Evolutionary conservation across 371 early-diverging fungal species (phyloP), one percentile per base, ranked within the genome.

Genomic region (Vairimorpha necatrix): DNA sequence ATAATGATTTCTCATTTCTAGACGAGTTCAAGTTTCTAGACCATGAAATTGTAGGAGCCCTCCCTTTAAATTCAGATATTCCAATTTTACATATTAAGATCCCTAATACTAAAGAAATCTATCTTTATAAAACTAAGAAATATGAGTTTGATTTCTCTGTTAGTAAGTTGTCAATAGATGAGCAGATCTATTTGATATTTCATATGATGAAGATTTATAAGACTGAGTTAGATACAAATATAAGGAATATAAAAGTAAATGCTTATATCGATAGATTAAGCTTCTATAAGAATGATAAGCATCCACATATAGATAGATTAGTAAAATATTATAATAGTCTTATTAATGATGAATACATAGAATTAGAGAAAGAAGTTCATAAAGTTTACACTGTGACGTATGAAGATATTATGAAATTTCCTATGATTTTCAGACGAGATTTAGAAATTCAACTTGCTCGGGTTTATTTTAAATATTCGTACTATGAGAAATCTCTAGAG

Each of bases 181-280:
- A 80, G 56, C 67, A 70, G 28, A 32, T 62, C 9, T 38, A 34
- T 42, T 53, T 75, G 16, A 38, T 36, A 50, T 33, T 72, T 0
- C 54, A 76, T 65, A 67, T 72, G 48, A 67, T 66, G 46, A 63
- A 58, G 24, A 60, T 76, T 33, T 30, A 42, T 1, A 65, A 54
- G 24, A 61, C n/a, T 7, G 74, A 72, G 22, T 36, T 67, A 32
- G 28, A 53, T 66, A n/a, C 38, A 0, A 32, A 42, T 60, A 18
- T 72, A 18, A 69, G 61, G 28, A 53, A 69, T 18, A 20, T 54
- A 36, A 42, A 75, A 26, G 18, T 76, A 24, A n/a, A 68, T 18
- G 73, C 80, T n/a, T 74, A 74, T 58, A n/a, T 78, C 20, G 71
- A 78, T 56, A 74, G 79, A 70, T 14, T 69, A 14, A 4, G 69